Conservation (phyloP, 148 eudicot species). For the Camellia japonica region DNA sequence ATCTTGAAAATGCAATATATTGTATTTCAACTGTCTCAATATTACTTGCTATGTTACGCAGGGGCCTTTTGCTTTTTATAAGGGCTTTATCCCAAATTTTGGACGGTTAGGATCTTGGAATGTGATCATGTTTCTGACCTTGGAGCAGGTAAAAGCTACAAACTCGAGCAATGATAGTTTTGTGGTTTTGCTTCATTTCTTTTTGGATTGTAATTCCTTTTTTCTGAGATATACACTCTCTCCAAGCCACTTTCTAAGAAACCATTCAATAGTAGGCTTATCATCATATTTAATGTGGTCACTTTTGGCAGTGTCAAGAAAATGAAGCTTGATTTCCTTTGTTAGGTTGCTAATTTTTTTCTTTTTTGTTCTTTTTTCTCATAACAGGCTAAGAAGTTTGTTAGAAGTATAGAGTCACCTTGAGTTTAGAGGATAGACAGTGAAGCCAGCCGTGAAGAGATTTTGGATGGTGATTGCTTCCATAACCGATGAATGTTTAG, state of each 20-base stretch:
- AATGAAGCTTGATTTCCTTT: no score
- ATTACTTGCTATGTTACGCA: background rate
- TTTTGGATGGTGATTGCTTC: background rate
- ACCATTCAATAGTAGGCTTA: background rate
- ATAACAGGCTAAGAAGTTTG: no score
- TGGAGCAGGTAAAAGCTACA: conserved; percentile 77
- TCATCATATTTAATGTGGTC: background rate
- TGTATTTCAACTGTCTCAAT: background rate
- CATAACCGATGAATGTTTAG: background rate
- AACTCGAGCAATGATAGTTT: background rate
- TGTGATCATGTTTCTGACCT: conserved; percentile 91
- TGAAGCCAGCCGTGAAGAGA: background rate
- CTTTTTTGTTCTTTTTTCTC: no score
- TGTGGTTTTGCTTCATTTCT: background rate
- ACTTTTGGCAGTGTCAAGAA: no score
- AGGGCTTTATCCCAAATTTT: conserved; percentile 90
- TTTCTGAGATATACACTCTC: background rate
- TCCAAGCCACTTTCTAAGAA: background rate
- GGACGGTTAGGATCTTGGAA: conserved; percentile 95
- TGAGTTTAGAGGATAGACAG: background rate
- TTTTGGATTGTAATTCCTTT: background rate
- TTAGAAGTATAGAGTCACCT: no score
- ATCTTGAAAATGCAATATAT: background rate
- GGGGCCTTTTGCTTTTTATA: conserved; percentile 84
- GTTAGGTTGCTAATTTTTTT: no score